Evolutionary conservation across 306 rosid genomes (phyloP).

Genomic region (Sindora glabra): DNA sequence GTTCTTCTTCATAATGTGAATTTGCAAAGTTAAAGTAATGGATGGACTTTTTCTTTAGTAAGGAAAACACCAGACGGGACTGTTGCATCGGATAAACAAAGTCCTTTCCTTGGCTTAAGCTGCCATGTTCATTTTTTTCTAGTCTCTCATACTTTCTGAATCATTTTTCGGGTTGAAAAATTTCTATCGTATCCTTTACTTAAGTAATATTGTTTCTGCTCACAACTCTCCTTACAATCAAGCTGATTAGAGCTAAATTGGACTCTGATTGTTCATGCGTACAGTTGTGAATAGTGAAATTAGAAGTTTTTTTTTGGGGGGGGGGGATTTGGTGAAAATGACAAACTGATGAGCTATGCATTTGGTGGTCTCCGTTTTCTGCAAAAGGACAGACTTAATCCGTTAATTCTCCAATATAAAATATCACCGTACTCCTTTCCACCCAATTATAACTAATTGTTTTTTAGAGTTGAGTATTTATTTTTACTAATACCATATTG

Average conservation of each 20-base stretch:
- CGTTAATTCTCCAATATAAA: too few relatives aligned
- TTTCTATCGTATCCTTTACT: too few relatives aligned
- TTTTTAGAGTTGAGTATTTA: too few relatives aligned
- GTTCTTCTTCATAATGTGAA: constrained; percentile 20
- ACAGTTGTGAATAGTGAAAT: too few relatives aligned
- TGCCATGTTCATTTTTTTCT: background rate
- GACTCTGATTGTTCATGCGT: too few relatives aligned
- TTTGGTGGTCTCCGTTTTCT: background rate
- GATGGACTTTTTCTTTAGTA: background rate
- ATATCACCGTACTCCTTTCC: background rate
- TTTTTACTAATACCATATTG: too few relatives aligned
- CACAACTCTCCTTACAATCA: too few relatives aligned
- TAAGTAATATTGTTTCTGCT: too few relatives aligned
- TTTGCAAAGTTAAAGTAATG: constrained; percentile 21
- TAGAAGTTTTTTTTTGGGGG: too few relatives aligned
- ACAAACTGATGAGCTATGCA: constrained; percentile 1
- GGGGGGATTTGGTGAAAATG: constrained; percentile 15
- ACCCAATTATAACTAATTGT: background rate
- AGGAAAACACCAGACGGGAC: background rate
- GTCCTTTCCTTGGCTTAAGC: background rate
- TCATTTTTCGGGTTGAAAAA: background rate
- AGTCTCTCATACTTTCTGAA: background rate
- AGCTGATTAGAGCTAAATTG: too few relatives aligned
- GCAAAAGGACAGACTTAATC: too few relatives aligned
- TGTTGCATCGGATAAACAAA: constrained; percentile 9